Evolutionary conservation across 2,329 filamentous ascomycete species (phyloP).

Genomic region (Sporothrix protearum): DNA sequence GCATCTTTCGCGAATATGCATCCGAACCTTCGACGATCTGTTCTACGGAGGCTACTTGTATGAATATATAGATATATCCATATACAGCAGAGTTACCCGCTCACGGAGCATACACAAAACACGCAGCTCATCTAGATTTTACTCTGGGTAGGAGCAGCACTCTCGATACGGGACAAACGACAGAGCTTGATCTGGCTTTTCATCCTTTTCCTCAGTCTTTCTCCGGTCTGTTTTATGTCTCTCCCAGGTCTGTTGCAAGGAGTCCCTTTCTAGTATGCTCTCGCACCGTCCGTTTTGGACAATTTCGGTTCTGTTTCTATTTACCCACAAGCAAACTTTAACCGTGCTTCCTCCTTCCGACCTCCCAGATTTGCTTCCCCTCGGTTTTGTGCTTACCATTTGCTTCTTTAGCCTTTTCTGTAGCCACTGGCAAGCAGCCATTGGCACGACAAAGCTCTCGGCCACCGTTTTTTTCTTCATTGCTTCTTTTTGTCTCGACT

Average conservation of each 20-base stretch:
- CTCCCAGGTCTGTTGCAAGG: not conserved
- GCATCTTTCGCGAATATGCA: constrained; percentile 14
- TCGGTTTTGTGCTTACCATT: not conserved
- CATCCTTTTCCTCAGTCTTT: not conserved
- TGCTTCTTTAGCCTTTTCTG: not conserved
- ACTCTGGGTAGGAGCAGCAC: not conserved
- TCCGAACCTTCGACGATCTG: constrained; percentile 13
- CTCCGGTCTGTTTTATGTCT: not conserved
- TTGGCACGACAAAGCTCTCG: not conserved
- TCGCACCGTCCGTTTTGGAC: not conserved
- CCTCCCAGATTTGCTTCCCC: not conserved
- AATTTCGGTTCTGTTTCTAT: not conserved
- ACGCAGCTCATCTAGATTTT: not conserved
- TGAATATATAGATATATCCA: not conserved
- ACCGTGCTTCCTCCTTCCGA: constrained; percentile 16
- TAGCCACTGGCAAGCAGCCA: not conserved
- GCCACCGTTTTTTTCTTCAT: not conserved
- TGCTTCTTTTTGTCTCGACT: not conserved
- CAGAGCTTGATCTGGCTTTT: not conserved
- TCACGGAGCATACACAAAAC: not conserved
- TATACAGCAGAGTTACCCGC: not conserved
- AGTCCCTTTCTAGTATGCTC: not conserved
- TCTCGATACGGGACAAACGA: not conserved
- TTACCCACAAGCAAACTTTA: constrained; percentile 17
- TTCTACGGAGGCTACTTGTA: not conserved